These are phyloP conservation scores for Tricholoma matsutake DNA, from an alignment of 768 basidiomycete genomes.

Conservation along the genomic window DNA sequence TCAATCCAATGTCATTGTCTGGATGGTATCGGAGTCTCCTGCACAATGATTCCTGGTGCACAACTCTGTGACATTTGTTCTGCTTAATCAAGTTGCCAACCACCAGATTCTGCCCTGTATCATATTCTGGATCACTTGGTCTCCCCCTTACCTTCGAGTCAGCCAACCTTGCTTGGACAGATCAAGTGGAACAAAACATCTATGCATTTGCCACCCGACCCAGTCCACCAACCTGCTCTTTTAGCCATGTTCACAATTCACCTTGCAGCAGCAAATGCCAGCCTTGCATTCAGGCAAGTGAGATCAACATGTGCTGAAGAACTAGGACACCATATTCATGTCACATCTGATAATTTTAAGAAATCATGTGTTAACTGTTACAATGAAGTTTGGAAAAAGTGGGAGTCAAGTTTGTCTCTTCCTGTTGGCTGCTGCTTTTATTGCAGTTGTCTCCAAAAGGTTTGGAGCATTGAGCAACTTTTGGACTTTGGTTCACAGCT, in stretches of 20 bases:
- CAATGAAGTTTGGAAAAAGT: not conserved
- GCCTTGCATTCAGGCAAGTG: not conserved
- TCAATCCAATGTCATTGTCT: not conserved
- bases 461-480: not conserved
- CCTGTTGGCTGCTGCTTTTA: not conserved
- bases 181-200: not conserved
- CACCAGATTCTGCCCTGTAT: not conserved
- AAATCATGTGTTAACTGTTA: not conserved
- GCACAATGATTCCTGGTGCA: not conserved
- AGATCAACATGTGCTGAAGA: not conserved
- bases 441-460: not conserved
- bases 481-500: not conserved
- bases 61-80: not conserved
- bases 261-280: not conserved
- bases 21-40: not conserved
- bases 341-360: not conserved
- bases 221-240: not conserved
- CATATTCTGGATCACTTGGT: not conserved
- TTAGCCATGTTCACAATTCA: not conserved
- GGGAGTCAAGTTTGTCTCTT: not conserved
- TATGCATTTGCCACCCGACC: not conserved
- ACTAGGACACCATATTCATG: not conserved
- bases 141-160: not conserved
- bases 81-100: not conserved
- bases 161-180: not conserved